phyloP scores from a whole-genome alignment of 2,329 filamentous ascomycete genomes.

The Fusarium nisikadoi region DNA sequence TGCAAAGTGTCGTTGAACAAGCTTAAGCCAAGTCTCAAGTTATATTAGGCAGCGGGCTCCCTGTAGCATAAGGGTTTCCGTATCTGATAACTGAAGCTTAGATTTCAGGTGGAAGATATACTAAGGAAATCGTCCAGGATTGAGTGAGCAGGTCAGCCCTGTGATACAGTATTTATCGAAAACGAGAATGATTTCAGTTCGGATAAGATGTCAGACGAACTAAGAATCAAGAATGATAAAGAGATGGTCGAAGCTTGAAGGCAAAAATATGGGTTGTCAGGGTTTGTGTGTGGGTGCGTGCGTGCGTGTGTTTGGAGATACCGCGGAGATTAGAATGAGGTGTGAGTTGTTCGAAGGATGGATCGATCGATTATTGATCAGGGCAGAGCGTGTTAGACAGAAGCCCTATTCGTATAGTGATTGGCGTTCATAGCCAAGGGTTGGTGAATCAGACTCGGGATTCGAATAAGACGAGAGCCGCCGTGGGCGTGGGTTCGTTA shows the following conservation, averaged over 20 bases:
- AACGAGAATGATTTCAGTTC: neutral
- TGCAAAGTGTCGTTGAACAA: neutral
- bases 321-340: constrained; percentile 3
- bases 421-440: neutral
- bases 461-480: neutral
- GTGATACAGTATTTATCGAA: neutral
- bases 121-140: neutral
- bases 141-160: neutral
- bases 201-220: neutral
- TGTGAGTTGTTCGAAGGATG: neutral
- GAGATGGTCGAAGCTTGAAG: neutral
- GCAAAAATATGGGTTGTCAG: neutral
- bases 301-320: neutral
- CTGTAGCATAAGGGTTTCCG: neutral
- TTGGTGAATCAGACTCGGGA: neutral
- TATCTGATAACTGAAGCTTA: neutral
- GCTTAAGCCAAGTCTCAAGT: constrained; percentile 1
- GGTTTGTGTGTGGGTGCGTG: neutral
- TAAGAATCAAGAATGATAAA: neutral
- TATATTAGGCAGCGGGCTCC: neutral
- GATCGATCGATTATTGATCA: constrained; percentile 20
- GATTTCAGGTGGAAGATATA: neutral
- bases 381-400: constrained; percentile 21
- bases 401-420: neutral
- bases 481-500: neutral